Conservation (phyloP, 2,329 filamentous ascomycete species). For the Lojkania enalia region DNA sequence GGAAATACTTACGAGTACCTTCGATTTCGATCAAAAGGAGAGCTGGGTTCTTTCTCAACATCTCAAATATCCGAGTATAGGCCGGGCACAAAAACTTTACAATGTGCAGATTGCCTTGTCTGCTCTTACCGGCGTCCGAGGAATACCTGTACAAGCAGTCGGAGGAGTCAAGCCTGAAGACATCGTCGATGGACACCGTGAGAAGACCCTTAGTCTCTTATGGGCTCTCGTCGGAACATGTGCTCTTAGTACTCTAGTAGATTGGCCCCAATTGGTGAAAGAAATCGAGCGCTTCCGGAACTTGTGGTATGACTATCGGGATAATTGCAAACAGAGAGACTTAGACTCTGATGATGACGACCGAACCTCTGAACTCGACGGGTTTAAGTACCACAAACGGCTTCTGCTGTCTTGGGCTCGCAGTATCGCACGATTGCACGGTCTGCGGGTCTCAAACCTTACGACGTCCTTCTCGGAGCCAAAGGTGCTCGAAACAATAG, state of each 20-base stretch:
- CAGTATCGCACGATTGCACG: slow-evolving; percentile 53
- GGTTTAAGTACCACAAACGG: slow-evolving; percentile 40
- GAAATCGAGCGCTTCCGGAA: slow-evolving; percentile 54
- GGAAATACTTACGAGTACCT: slow-evolving; percentile 47
- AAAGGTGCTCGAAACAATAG: slow-evolving; percentile 57
- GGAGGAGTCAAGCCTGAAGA: slow-evolving; percentile 57
- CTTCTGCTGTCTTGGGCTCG: slow-evolving; percentile 62
- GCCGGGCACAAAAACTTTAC: slow-evolving; percentile 60
- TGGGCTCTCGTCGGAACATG: slow-evolving; percentile 63
- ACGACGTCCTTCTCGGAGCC: slow-evolving; percentile 62
- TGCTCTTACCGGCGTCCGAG: slow-evolving; percentile 52
- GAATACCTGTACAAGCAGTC: slow-evolving; percentile 46
- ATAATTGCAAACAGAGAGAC: slow-evolving; percentile 35
- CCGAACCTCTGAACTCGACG: slow-evolving; percentile 26
- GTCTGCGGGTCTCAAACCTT: slow-evolving; percentile 56
- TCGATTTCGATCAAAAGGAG: slow-evolving; percentile 37
- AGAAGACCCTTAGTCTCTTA: slow-evolving; percentile 64
- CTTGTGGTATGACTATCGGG: slow-evolving; percentile 34
- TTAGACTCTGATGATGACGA: slow-evolving; percentile 39
- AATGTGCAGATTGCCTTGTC: slow-evolving; percentile 63
- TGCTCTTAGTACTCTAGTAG: slow-evolving; percentile 58
- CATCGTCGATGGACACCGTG: slow-evolving; percentile 66
- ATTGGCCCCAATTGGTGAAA: slow-evolving; percentile 57
- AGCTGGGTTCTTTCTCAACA: slow-evolving; percentile 58
- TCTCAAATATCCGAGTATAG: slow-evolving; percentile 60